Base-by-base conservation (phyloP, 768 basidiomycete species). In the Russula abietina region DNA sequence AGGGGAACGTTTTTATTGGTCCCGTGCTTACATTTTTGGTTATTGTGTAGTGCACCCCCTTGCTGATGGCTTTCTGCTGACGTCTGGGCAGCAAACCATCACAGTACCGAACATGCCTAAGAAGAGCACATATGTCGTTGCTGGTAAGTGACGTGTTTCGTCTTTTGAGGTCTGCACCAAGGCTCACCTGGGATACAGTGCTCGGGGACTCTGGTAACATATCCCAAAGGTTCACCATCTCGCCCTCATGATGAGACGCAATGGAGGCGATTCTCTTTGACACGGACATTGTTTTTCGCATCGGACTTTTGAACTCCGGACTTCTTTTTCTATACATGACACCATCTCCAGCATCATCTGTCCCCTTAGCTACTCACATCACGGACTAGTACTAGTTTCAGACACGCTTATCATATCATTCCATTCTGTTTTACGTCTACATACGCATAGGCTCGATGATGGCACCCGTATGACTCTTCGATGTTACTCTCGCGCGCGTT, bases 151-250 rank as follows among this genome's bases (percentile, higher is more conserved):
- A 11, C 22, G 30, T 26, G 2, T 46, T 43, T 10, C 0, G 16
- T 17, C 59, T 48, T n/a, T n/a, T 28, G 17, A 39, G 6, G 12
- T 14, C 11, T 14, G 10, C 19, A 11, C 17, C 8, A 38, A 58
- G 9, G 30, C 11, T 22, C 22, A 49, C 33, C 24, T 16, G 19
- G 1, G 4, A 4, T n/a, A 63, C 24, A 81, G 80, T 81, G 33
- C 71, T 81, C 49, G 80, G 80, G 46, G 78, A 81, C 69, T 81
- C 80, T 6, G 80, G 77, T 55, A 74, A 79, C 71, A 65, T 55
- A 17, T 72, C 70, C 6, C 62, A 64, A 22, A 14, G 59, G 49
- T 69, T 75, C 66, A 69, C 71, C 56, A 76, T 75, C 57, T 53
- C 55, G 10, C 48, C 61, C 41, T 59, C 58, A 30, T n/a, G n/a